Evolutionary conservation across 768 basidiomycete genomes (phyloP), one percentile per base, ranked within the genome.

Genomic region (Leccinum sublutescens): DNA sequence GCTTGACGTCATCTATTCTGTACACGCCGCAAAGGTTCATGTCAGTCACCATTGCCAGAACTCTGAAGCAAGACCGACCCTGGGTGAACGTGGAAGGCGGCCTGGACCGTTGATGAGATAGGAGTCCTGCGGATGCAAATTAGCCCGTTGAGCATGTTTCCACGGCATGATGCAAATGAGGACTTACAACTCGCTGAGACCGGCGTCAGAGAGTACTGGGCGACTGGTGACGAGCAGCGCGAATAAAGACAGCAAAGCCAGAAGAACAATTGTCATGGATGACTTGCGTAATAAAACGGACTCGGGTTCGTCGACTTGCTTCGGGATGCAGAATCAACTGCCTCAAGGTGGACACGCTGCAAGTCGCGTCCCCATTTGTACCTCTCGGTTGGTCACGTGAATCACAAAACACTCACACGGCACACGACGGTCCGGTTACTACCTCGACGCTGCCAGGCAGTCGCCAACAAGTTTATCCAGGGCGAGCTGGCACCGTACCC

Each of bases 221-320:
- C 70, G 78, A 67, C 78, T 68, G 56, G 75, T 71, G 63, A 79
- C 79, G 71, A 77, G 76, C 71, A 81, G 75, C 72, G 74, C 78
- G 58, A 78, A 69, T 33, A 80, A 69, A 52, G 74, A 73, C 55
- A 77, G 65, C 17, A 72, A 78, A 50, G 71, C 75, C 54, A 80
- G 68, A 38, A 79, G 64, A 57, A 70, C 68, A 23, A 77, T 67
- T 23, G 75, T 69, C 78, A 80, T 80, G 48, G 21, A 55, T 48
- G n/a, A 29, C 10, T 31, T 31, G 33, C 33, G 23, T 52, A 58
- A 31, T 40, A 27, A 62, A 49, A 38, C 52, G 27, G 40, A 19
- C 40, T 43, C n/a, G 45, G 19, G 17, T 27, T 21, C 52, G 47
- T 48, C 54, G 64, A 57, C 55, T 54, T 60, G 61, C 61, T 51